Conservation (phyloP, 2,329 filamentous ascomycete genomes). For the Colletotrichum tamarilloi region DNA sequence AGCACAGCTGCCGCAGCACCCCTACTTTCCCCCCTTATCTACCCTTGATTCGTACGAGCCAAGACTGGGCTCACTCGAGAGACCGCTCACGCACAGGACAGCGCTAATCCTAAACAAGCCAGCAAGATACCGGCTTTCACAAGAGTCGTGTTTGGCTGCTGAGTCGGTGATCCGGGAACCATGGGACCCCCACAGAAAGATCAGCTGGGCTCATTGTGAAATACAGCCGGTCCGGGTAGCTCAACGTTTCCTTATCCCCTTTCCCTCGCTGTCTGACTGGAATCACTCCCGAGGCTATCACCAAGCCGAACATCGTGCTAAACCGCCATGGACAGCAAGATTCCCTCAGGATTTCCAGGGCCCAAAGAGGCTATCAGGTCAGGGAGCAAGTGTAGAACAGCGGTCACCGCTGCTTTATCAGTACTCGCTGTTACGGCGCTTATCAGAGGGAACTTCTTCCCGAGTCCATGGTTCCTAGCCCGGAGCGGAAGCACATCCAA, state of each 20-base stretch:
- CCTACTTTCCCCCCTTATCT: constrained; percentile 19
- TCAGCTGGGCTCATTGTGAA: constrained; percentile 2
- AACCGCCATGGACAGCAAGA: constrained; percentile 15
- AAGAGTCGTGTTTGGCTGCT: constrained; percentile 5
- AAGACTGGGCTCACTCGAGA: background rate
- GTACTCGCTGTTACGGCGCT: constrained; percentile 17
- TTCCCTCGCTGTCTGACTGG: background rate
- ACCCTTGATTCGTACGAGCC: constrained; percentile 2
- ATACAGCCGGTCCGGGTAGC: background rate
- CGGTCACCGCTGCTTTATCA: constrained; percentile 9
- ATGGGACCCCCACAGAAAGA: constrained; percentile 9
- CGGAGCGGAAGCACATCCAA: background rate
- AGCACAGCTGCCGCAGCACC: background rate
- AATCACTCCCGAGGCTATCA: background rate
- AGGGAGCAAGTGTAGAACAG: background rate
- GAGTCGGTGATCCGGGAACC: constrained; percentile 23
- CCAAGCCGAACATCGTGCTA: background rate
- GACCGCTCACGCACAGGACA: constrained; percentile 5
- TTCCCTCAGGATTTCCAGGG: background rate
- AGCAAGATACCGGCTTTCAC: background rate
- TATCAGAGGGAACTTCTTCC: constrained; percentile 11
- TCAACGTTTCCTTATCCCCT: background rate
- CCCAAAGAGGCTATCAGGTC: background rate
- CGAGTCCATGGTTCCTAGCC: background rate
- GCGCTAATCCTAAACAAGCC: constrained; percentile 26